Base-by-base conservation (phyloP, 2,329 filamentous ascomycete genomes). In the Nemania sp. region DNA sequence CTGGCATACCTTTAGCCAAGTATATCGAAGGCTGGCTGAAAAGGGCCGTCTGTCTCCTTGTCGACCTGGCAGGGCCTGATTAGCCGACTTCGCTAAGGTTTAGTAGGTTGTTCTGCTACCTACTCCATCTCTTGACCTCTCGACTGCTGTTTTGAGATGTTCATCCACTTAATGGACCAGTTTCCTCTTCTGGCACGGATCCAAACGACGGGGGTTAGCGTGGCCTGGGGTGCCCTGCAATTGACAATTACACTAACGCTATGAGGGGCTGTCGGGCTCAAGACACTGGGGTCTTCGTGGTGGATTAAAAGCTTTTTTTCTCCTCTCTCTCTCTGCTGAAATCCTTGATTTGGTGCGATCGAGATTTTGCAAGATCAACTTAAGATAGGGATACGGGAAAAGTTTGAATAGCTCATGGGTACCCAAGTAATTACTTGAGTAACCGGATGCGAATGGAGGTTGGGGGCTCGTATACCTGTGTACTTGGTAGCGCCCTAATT, bases 91-190 rank as follows among this genome's bases (percentile, higher is more conserved):
- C 4, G 29, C 29, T 43, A 13, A 29, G 25, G 25, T 29, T 29
- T 4, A 7, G 25, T 29, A 29, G 25, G 25, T 29, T 29, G 25
- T n/a, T n/a, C n/a, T n/a, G n/a, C n/a, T n/a, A n/a, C n/a, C n/a
- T n/a, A n/a, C n/a, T n/a, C 3, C 11, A 39, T 39, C 11, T 13
- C 35, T 39, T 39, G 35, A 39, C 11, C n/a, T 43, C 29, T 37
- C 46, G 34, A 50, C 45, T 59, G 48, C 48, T 43, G 49, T 37
- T 40, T 17, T 48, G 37, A 29, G 37, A 58, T 43, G 59, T 18
- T 56, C 29, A 59, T 53, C 60, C 20, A n/a, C 39, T 29, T 59
- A n/a, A 34, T 59, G 54, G 59, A 59, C 51, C 59, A 62, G 50
- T 59, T 62, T 54, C 59, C 39, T 55, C 51, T 58, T 25, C 39